Evolutionary conservation across 345 rosid genomes (phyloP).

Genomic region (Salix arbutifolia): DNA sequence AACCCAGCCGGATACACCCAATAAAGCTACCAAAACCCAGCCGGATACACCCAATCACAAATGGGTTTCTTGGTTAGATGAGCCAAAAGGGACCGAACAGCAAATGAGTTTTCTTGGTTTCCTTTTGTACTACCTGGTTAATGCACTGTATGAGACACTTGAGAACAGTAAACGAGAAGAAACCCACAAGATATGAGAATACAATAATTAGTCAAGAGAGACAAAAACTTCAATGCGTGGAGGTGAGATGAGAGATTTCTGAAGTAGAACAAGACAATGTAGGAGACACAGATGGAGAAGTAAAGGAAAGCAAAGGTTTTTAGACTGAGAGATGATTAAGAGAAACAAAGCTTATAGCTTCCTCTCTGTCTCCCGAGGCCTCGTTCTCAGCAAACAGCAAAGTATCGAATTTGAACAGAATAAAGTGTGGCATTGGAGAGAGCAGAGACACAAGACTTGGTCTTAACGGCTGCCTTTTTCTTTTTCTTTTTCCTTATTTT

Average conservation of each 20-base stretch:
- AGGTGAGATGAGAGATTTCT: constrained; percentile 67
- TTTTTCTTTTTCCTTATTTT: neutral
- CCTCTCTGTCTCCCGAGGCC: constrained; percentile 38
- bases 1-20: neutral
- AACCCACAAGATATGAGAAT: constrained; percentile 26
- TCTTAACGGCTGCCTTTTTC: constrained; percentile 8
- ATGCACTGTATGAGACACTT: constrained; percentile 15
- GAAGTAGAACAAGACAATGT: constrained; percentile 75
- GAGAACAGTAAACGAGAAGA: constrained; percentile 21
- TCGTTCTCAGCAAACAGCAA: constrained; percentile 73
- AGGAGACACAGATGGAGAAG: constrained; percentile 41
- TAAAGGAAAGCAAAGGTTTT: constrained; percentile 18
- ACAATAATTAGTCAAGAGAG: constrained; percentile 27
- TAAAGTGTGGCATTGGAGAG: constrained; percentile 50
- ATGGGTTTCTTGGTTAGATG: constrained; percentile 3
- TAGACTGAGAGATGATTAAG: neutral
- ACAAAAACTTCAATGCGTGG: constrained; percentile 50
- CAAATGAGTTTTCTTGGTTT: constrained; percentile 20
- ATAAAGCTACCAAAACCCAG: neutral
- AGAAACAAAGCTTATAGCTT: constrained; percentile 28
- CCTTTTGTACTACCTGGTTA: constrained; percentile 17
- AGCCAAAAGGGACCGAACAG: constrained; percentile 21
- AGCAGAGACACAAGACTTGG: constrained; percentile 21
- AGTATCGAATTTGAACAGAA: constrained; percentile 72
- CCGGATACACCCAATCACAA: neutral